Conservation (phyloP, 805 yeast genomes). For the Kodamaea kaohsiungensis region DNA sequence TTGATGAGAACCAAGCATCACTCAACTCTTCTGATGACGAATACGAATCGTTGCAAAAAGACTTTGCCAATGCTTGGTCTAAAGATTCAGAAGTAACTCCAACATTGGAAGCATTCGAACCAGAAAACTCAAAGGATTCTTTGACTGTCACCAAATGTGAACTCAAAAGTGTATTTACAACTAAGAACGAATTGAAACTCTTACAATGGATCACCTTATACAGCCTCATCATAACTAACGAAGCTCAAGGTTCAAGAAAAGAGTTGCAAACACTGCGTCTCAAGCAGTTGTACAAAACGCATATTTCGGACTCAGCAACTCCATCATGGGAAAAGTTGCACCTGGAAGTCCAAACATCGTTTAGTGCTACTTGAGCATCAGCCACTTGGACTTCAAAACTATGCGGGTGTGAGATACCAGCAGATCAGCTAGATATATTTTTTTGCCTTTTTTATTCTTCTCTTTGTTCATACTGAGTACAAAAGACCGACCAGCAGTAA, state of each 20-base stretch:
- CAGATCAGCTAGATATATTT: background rate
- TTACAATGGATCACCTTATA: slow-evolving; percentile 34
- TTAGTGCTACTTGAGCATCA: background rate
- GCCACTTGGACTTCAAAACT: background rate
- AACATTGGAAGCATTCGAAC: background rate
- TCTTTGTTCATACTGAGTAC: background rate
- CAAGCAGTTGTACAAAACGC: slow-evolving; percentile 12
- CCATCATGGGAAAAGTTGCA: slow-evolving; percentile 3
- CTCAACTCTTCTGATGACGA: slow-evolving; percentile 25
- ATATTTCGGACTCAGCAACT: background rate
- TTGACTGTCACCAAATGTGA: background rate
- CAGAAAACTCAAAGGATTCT: background rate
- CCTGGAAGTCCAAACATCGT: background rate
- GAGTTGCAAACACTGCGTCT: slow-evolving; percentile 5
- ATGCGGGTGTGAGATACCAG: background rate
- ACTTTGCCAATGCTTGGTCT: background rate
- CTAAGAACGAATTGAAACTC: slow-evolving; percentile 37
- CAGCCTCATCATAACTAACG: slow-evolving; percentile 28
- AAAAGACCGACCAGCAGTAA: background rate
- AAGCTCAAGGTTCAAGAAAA: background rate
- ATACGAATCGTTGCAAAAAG: slow-evolving; percentile 1
- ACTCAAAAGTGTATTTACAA: background rate
- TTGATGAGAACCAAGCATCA: slow-evolving; percentile 9
- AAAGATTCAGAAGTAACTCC: background rate
- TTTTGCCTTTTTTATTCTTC: background rate